Evolutionary conservation across 1,284 basidiomycete genomes (phyloP), one percentile per base, ranked within the genome.

Genomic region (Cryptococcus sp.): DNA sequence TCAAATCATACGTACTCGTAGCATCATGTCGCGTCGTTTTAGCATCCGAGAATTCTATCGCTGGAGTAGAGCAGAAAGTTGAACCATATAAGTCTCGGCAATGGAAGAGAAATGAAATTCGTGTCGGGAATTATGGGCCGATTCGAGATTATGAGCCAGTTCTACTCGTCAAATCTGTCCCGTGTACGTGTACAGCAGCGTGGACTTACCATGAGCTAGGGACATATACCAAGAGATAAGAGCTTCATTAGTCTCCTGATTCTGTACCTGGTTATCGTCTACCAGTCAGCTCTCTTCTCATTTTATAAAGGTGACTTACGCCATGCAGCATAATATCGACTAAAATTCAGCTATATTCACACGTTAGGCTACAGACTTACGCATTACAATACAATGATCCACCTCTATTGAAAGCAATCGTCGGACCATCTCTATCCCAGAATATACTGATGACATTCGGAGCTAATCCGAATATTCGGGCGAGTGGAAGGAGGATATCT

Each of bases 21-120:
- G n/a, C n/a, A n/a, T n/a, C n/a, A n/a, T n/a, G n/a, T n/a, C n/a
- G n/a, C n/a, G n/a, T n/a, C n/a, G n/a, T n/a, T n/a, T n/a, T n/a
- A n/a, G n/a, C n/a, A n/a, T n/a, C n/a, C n/a, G n/a, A n/a, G n/a
- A n/a, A n/a, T n/a, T 18, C 31, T 32, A 24, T 24, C 25, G 47
- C 28, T 19, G 37, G 48, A 51, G 42, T 16, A 57, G 52, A 25
- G 44, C 42, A 7, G 52, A 40, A 22, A 67, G 60, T 18, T 50
- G 48, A 7, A 75, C 54, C 36, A 81, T 70, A 57, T 78, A 79
- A 58, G 79, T 81, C 72, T 96, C 90, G 55, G 88, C 87, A 19
- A 97, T 88, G 5, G 87, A 85, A 28, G 89, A 90, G 66, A 96
- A 93, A 73, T 91, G 96, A 72, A 94, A 97, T 62, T 92, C 89